Conservation (phyloP, 1,284 basidiomycete species). For the Trametes pubescens region DNA sequence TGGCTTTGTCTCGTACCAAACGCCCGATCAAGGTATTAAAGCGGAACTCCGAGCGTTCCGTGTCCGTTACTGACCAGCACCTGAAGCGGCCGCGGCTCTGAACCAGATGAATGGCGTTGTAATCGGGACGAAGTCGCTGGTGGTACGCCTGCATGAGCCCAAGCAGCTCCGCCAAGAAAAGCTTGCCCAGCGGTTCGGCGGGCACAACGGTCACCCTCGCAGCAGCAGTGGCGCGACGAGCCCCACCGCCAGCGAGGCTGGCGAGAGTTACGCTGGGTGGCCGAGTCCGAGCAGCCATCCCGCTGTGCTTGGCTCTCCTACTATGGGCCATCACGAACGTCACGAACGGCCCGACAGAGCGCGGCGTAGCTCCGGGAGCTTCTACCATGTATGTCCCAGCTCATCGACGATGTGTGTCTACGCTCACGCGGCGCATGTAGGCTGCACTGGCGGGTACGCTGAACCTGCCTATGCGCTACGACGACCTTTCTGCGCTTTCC, state of each 20-base stretch:
- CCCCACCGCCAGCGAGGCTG: constrained; percentile 80
- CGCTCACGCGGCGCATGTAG: constrained; percentile 45
- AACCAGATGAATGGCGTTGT: constrained; percentile 81
- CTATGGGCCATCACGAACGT: constrained; percentile 58
- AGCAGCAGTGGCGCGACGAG: constrained; percentile 82
- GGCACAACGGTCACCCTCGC: constrained; percentile 78
- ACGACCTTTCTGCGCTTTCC: constrained; percentile 80
- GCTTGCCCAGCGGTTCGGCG: constrained; percentile 78
- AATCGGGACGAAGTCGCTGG: constrained; percentile 79
- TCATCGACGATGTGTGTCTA: not conserved
- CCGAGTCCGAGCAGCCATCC: constrained; percentile 71
- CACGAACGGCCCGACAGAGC: constrained; percentile 69
- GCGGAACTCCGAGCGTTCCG: constrained; percentile 6
- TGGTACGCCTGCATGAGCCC: constrained; percentile 89
- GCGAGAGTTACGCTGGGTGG: constrained; percentile 76
- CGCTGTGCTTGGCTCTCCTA: constrained; percentile 61
- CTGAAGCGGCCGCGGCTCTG: constrained; percentile 72
- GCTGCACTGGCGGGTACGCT: constrained; percentile 81
- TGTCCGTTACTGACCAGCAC: not conserved
- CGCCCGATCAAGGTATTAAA: constrained; percentile 79
- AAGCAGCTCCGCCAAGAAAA: constrained; percentile 90
- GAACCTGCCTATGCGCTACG: constrained; percentile 81
- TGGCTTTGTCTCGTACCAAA: constrained; percentile 93
- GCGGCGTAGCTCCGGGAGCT: constrained; percentile 81
- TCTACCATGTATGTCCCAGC: constrained; percentile 67